phyloP scores from a whole-genome alignment of 768 basidiomycete genomes.

The Leccinum broughii region DNA sequence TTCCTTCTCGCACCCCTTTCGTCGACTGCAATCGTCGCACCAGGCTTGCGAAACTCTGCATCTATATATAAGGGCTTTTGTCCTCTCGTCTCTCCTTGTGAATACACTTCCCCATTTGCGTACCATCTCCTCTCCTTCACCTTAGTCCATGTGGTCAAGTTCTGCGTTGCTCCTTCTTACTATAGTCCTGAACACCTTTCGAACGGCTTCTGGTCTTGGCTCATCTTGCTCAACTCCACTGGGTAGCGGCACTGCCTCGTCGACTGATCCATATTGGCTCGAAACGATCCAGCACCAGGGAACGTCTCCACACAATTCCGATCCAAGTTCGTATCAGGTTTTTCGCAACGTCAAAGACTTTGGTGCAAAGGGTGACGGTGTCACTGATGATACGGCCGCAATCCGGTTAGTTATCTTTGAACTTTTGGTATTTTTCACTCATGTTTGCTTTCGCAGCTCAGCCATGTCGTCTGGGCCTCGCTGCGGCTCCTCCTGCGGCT shows the following conservation, averaged over 20 bases:
- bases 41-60: background rate
- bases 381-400: conserved; percentile 72
- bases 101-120: background rate
- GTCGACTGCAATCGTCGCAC: background rate
- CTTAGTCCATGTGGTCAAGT: conserved; percentile 10
- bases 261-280: conserved; percentile 59
- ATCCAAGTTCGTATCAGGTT: conserved; percentile 56
- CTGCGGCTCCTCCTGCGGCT: conserved; percentile 51
- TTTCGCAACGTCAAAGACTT: conserved; percentile 74
- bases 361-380: conserved; percentile 58
- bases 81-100: background rate
- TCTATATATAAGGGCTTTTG: conserved; percentile 17
- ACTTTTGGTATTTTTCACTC: conserved; percentile 10
- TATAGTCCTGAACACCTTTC: conserved; percentile 6
- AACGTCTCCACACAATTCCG: conserved; percentile 61
- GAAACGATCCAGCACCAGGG: conserved; percentile 72
- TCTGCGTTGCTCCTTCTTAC: conserved; percentile 10
- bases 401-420: conserved; percentile 50
- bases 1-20: conserved; percentile 3
- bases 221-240: conserved; percentile 47
- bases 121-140: background rate
- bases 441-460: conserved; percentile 35
- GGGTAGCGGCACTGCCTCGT: conserved; percentile 48
- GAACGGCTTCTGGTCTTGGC: conserved; percentile 37
- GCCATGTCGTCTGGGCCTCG: conserved; percentile 65